Percentiles rank a stretch among this genome's conserved stretches.
Conservation (phyloP, 2,329 filamentous ascomycete species). For the Aspergillus udagawae region DNA sequence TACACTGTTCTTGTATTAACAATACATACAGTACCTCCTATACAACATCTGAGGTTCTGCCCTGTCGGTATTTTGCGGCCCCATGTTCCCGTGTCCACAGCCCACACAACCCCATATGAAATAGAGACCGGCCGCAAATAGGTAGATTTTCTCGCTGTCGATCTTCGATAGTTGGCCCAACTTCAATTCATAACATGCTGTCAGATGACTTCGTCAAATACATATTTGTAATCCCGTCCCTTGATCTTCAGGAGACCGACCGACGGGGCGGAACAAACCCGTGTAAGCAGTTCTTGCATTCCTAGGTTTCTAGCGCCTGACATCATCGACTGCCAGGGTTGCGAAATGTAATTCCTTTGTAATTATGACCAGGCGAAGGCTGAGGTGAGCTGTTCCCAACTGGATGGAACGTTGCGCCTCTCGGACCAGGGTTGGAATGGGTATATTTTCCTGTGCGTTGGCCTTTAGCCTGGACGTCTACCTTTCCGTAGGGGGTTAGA, state of each 20-base stretch:
- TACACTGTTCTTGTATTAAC: neutral
- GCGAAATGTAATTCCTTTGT: neutral
- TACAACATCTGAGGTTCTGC: neutral
- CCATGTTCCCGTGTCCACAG: neutral
- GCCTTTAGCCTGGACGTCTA: neutral
- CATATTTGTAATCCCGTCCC: neutral
- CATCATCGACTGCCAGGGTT: neutral
- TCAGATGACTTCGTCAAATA: neutral
- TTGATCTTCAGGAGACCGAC: slow-evolving; percentile 25
- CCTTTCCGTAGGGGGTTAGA: neutral
- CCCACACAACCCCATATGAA: neutral
- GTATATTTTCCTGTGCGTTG: neutral
- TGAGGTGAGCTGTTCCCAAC: slow-evolving; percentile 15
- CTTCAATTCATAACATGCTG: neutral
- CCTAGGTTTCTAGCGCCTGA: neutral
- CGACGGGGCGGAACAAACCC: neutral
- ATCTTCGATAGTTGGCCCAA: neutral
- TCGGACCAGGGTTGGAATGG: slow-evolving; percentile 10
- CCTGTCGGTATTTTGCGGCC: neutral
- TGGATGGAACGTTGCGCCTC: slow-evolving; percentile 27
- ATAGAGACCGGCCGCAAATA: neutral
- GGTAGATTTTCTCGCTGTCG: neutral
- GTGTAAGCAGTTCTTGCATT: neutral
- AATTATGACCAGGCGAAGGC: slow-evolving; percentile 3
- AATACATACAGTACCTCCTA: slow-evolving; percentile 7